These are phyloP conservation scores for Phycomyces nitens DNA, from an alignment of 192 early-diverging fungal genomes.

Conservation along the genomic window DNA sequence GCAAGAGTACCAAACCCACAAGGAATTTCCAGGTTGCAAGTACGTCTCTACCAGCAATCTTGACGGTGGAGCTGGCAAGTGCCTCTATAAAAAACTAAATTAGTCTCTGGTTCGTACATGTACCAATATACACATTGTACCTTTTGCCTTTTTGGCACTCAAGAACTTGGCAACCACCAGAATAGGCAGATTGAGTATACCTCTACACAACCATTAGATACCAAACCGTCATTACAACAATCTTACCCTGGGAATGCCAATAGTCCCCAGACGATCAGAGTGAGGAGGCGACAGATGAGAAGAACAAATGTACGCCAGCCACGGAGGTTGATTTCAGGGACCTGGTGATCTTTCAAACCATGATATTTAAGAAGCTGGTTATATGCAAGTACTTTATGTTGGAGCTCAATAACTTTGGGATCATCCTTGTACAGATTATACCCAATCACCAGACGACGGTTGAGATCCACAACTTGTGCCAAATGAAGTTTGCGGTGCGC, in stretches of 20 bases:
- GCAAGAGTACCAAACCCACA: constrained; percentile 71
- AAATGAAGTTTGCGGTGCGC: constrained; percentile 79
- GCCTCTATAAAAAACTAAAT: constrained; percentile 52
- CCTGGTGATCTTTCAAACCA: constrained; percentile 97
- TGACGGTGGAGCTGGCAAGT: constrained; percentile 82
- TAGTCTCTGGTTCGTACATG: too few species aligned
- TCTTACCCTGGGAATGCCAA: constrained; percentile 81
- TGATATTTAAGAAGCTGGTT: constrained; percentile 88
- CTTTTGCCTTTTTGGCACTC: constrained; percentile 51
- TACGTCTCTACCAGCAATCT: constrained; percentile 92
- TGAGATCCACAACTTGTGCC: constrained; percentile 85
- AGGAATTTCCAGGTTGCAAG: constrained; percentile 95
- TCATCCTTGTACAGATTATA: constrained; percentile 81
- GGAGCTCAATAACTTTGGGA: constrained; percentile 74
- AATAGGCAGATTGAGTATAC: constrained; percentile 55
- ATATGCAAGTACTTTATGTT: constrained; percentile 75
- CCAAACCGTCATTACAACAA: not conserved
- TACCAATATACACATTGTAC: too few species aligned
- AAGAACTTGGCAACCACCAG: constrained; percentile 51
- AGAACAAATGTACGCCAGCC: constrained; percentile 65
- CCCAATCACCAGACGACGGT: constrained; percentile 82
- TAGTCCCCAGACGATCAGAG: constrained; percentile 71
- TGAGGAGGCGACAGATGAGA: constrained; percentile 63
- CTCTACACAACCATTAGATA: constrained; percentile 24
- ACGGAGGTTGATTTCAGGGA: constrained; percentile 73